Evolutionary conservation across 2,329 filamentous ascomycete genomes (phyloP), one percentile per base, ranked within the genome.

Genomic region (Fusarium keratoplasticum): DNA sequence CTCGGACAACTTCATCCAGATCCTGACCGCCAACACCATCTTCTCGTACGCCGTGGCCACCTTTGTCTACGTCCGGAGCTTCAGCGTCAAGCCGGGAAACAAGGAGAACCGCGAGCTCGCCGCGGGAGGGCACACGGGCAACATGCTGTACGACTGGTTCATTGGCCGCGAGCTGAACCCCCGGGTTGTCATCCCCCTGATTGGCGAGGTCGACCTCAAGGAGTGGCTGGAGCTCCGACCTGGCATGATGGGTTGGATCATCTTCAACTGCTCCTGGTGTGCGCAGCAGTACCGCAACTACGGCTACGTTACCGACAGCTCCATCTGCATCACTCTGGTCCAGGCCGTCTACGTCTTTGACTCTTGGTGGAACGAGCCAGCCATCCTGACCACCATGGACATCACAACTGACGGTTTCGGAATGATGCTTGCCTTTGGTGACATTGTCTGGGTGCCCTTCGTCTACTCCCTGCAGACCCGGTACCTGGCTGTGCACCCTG

Each of bases 141-240:
- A 97, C 82, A 85, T 95, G 72, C 84, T 98, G 40, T 98, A 98
- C 82, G 96, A 98, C 83, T 98, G 95, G 91, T 98, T 95, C 84
- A 98, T 98, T 74, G 96, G 96, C 22, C 94, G 96, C 31, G 96
- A 98, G 83, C 91, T 98, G 70, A 98, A 98, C 84, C 96, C 96
- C 4, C 94, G 95, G 58, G 83, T 97, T 69, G 90, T 88, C 0
- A 85, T 98, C 27, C 95, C 95, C 3, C 82, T 97, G 58, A 88
- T 98, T 73, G 94, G 95, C 67, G 93, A 95, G 77, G 88, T 98
- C 59, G 96, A 98, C 80, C 93, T 98, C 83, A 98, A 98, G 84
- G 88, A 92, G 69, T 98, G 92, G 82, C 93, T 93, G 82, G 96
- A 98, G 84, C 88, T 98, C 79, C 92, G 96, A n/a, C 96, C 96